Evolutionary conservation across 2,329 filamentous ascomycete species (phyloP), one percentile per base, ranked within the genome.

Genomic region (Colletotrichum acutatum): DNA sequence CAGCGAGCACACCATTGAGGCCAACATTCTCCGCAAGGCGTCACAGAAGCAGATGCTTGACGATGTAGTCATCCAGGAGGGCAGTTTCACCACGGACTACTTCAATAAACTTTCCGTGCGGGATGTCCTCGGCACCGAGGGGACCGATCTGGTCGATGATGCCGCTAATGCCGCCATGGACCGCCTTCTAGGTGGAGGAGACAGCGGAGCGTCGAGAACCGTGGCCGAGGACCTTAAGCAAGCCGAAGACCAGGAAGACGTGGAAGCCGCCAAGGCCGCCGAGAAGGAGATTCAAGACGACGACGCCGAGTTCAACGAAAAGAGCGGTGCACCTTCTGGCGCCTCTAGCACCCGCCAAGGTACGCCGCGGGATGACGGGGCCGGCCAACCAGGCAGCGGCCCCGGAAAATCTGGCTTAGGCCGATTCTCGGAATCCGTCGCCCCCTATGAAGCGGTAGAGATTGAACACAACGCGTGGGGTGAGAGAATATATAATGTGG

Each of bases 1-100:
- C 9, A 97, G 95, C 12, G 93, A 98, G 79, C 93, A 97, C 79
- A 99, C 97, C 0, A 98, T 99, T 73, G 97, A 99, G 82, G 96
- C 96, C 79, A 99, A 99, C 79, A 99, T 99, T 74, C 86, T 99
- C 52, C 94, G 96, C 75, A 98, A 98, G 80, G 95, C 95, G 14
- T 97, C 97, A 66, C 97, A 99, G 83, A 99, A 99, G 85, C 94
- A 97, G 78, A 95, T 99, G 90, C 89, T 99, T 0, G 97, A 99
- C 78, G 97, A 99, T 75, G 95, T 99, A 8, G 95, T 99, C 69
- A 99, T 99, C 76, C 97, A 99, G 80, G 97, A 98, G 81, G 97
- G 97, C 75, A 95, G 96, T 76, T 99, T 99, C 81, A 99, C 96
- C 0, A 99, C 97, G 0, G 97, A 99, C 78, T 95, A 98, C 81